A percentile compares a stretch with the other conserved stretches of the same genome.
phyloP scores from a whole-genome alignment of 306 rosid species.

The Calophaca sinica region DNA sequence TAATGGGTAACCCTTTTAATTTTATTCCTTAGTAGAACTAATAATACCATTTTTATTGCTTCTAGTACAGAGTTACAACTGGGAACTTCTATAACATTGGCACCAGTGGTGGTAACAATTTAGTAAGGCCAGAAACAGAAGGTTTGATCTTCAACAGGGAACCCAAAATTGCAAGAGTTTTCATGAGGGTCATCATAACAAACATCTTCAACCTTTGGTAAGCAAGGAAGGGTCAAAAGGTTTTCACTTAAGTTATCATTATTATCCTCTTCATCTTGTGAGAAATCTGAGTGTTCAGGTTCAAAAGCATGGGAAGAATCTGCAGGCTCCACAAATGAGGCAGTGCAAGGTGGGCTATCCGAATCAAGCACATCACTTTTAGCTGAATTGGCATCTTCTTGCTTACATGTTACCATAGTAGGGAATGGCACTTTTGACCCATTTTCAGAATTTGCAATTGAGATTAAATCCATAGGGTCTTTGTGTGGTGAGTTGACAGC shows the following conservation, averaged over 20 bases:
- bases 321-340: constrained; percentile 67
- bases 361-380: constrained; percentile 80
- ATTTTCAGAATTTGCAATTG: constrained; percentile 51
- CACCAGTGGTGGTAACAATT: neutral
- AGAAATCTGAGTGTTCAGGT: constrained; percentile 75
- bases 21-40: constrained; percentile 37
- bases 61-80: constrained; percentile 57
- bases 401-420: constrained; percentile 62
- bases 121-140: constrained; percentile 70
- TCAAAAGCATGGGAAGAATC: constrained; percentile 69
- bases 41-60: constrained; percentile 54
- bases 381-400: constrained; percentile 83
- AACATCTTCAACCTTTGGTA: constrained; percentile 63
- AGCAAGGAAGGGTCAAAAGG: constrained; percentile 54
- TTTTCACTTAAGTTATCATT: constrained; percentile 48
- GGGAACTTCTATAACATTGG: constrained; percentile 12
- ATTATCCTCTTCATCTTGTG: constrained; percentile 75
- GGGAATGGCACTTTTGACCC: constrained; percentile 51
- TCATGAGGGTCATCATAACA: constrained; percentile 60
- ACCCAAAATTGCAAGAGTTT: constrained; percentile 59
- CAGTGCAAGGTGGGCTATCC: constrained; percentile 66
- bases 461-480: constrained; percentile 50
- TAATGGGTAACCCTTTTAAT: constrained; percentile 21
- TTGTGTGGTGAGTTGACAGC: constrained; percentile 51
- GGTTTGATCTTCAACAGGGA: constrained; percentile 64